Base-by-base conservation (phyloP, 148 eudicot species). In the Polygonum maritimum region DNA sequence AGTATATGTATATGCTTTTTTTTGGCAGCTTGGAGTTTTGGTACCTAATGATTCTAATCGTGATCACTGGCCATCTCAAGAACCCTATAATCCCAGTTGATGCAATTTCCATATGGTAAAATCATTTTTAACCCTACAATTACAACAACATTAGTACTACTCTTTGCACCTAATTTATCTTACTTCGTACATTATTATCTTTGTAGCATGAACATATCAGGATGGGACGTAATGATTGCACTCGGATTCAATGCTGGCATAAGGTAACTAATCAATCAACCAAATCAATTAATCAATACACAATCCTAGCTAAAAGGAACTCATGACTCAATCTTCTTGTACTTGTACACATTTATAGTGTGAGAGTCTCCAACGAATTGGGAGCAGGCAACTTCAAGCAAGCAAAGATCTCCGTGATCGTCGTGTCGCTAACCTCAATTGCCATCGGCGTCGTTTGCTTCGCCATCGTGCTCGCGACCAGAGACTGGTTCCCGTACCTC, bases 351-450 rank as follows among this genome's bases (percentile, higher is more conserved):
- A 7, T 41, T 7, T 44, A 7, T 18, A 89, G 93, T 47, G 89
- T 89, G 38, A 84, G 93, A 51, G 88, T 89, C 33, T 87, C 90
- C 2, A 89, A 87, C 16, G 91, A 89, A 76, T 87, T 89, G 4
- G 93, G 93, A 79, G 91, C 91, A 15, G 83, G 86, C 22, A 69
- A 63, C 74, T 88, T 90, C 40, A 84, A 80, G 82, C 87, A 83
- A 57, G 92, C 90, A 70, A 88, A 87, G 69, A 77, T 82, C 65
- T 48, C 85, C 18, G 81, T 79, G 3, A 36, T 78, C n/a, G 78
- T 85, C 5, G 81, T 83, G 12, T 48, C 76, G 1, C 51, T 65
- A 1, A 48, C 31, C 40, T 77, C 81, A 76, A 77, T 84, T 41
- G 55, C 63, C 9, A 14, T 78, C 0, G 44, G 80, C 10, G 80